Base-by-base conservation (phyloP, 2,329 filamentous ascomycete species). In the Arachnopeziza araneosa region DNA sequence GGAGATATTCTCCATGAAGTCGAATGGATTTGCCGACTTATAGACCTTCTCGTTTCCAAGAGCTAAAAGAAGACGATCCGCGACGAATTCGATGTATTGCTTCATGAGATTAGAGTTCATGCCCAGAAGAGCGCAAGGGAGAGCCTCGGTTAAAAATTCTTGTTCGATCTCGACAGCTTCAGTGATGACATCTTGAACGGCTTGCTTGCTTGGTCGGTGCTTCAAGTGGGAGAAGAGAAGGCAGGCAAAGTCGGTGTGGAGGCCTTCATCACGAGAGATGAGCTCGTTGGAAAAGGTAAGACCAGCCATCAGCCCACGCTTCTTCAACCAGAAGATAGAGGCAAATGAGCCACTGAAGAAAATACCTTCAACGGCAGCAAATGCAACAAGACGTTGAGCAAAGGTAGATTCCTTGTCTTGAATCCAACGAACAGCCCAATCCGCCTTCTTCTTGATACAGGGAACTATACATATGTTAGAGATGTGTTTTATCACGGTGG, bases 1-100 rank as follows among this genome's bases (percentile, higher is more conserved):
- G 23, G 95, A 98, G 78, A 99, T 99, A 80, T 96, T 97, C 84
- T 99, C 95, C 95, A 99, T 99, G 78, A 99, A 99, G 83, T 99
- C 95, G 76, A 99, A 99, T 75, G 95, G 95, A 81, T 99, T 99
- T 75, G 88, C 85, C 24, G 89, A 82, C 74, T 95, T 90, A 86
- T 96, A 99, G 71, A 90, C 83, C 83, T 97, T 98, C 70, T 90
- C 84, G 78, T 97, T 97, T 72, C 95, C 95, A 53, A 99, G 89
- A 32, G 95, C 88, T 61, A 98, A 81, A 44, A 99, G 85, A 44
- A 99, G 88, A 70, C 95, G 90, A 76, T 99, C 95, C 66, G 95
- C 95, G 54, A 99, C 95, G 71, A 99, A 99, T 85, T 99, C 95
- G 69, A 99, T 99, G 83, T 99, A 99, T 80, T 98, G 93, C 84